Evolutionary conservation across 768 basidiomycete genomes (phyloP), one percentile per base, ranked within the genome.

Genomic region (Wakefieldia striispora): DNA sequence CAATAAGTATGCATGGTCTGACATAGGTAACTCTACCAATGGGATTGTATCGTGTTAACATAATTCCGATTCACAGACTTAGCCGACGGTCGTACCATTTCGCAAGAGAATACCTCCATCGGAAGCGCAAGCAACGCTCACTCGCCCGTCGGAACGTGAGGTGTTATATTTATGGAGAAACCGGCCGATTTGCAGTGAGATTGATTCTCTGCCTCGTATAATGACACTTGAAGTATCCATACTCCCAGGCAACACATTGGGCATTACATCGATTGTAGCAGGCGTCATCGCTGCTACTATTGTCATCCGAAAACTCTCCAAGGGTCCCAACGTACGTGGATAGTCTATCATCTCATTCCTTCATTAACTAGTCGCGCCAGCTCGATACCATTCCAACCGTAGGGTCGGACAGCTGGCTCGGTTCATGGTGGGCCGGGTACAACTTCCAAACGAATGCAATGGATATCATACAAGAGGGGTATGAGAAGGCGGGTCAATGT

Each of bases 321-420:
- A 16, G n/a, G 13, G 17, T 3, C 33, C 45, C 5, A 26, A 37
- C 13, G 35, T 27, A 19, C 14, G 44, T 24, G 3, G 36, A 23
- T 14, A 1, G 2, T 6, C 0, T 16, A 8, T 37, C 13, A 9
- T 8, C n/a, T 4, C 8, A 19, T 27, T n/a, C 20, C 39, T 13
- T 6, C 13, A 14, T 21, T 11, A 11, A 19, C n/a, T 20, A 5
- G 24, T 26, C 37, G 21, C 19, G 13, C 1, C 20, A 47, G 45
- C 53, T 55, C 4, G 40, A 48, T 17, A 12, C 23, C 7, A 42
- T 57, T 20, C 55, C 53, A 11, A 20, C 43, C 20, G 40, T 36
- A 3, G 39, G 45, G 5, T 37, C 46, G 3, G 42, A 12, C 8
- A 20, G 1, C 3, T 56, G 55, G 53, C 24, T 56, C 16, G 45